phyloP scores from a whole-genome alignment of 1,284 basidiomycete species.

The Microbotryomycetes sp. region DNA sequence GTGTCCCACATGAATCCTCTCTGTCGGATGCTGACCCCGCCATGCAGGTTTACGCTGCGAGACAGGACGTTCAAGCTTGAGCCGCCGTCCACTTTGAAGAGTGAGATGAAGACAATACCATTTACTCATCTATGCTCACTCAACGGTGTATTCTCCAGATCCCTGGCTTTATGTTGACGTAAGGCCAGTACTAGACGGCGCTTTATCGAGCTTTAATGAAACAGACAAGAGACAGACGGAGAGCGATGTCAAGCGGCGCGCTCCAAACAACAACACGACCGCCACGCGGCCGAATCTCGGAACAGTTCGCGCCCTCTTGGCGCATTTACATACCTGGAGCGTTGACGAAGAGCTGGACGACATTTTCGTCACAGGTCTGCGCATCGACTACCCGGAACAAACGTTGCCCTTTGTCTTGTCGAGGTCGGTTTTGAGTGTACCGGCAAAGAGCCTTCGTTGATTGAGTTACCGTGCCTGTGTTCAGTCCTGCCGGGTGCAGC shows the following conservation, averaged over 20 bases:
- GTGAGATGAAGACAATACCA: too few relatives aligned
- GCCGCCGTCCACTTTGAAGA: neutral
- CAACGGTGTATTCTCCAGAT: neutral
- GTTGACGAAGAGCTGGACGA: neutral
- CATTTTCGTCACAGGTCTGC: neutral
- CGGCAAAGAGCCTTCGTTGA: too few relatives aligned
- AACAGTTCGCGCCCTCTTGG: constrained; percentile 41
- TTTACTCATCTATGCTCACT: constrained; percentile 24
- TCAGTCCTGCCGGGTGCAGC: too few relatives aligned
- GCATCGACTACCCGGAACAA: constrained; percentile 1
- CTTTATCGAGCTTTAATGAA: too few relatives aligned
- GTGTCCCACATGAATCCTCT: constrained; percentile 33
- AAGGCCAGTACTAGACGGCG: constrained; percentile 25
- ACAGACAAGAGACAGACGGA: too few relatives aligned
- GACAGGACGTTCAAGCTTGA: neutral
- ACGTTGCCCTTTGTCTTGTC: too few relatives aligned
- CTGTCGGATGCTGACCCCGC: neutral
- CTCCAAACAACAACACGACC: too few relatives aligned
- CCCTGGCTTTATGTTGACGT: constrained; percentile 10
- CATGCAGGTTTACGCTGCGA: too few relatives aligned
- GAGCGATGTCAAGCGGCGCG: too few relatives aligned
- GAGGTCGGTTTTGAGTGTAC: too few relatives aligned
- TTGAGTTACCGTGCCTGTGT: too few relatives aligned
- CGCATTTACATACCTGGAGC: neutral
- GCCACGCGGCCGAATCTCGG: too few relatives aligned